Percentiles rank a stretch among this genome's conserved stretches.
phyloP scores from a whole-genome alignment of 331 rosid species.

The Rhamnella rubrinervis region DNA sequence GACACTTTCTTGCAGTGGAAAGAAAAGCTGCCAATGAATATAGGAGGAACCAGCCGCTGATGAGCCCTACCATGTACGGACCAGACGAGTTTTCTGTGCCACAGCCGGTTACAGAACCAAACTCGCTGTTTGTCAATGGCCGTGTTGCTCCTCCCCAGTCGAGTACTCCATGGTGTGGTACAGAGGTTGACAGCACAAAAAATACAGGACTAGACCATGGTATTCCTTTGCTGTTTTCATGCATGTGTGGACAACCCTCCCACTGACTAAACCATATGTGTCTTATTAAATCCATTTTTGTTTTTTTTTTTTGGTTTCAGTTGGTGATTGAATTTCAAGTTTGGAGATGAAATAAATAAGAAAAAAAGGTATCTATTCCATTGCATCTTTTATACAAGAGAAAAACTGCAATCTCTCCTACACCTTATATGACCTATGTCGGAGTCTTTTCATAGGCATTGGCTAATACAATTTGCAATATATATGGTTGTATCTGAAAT shows the following conservation, averaged over 20 bases:
- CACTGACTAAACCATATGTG: background rate
- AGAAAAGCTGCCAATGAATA: conserved; percentile 52
- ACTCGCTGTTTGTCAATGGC: conserved; percentile 65
- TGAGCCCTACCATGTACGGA: conserved; percentile 28
- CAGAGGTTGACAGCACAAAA: conserved; percentile 28
- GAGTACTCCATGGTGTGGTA: conserved; percentile 12
- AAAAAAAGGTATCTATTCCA: background rate
- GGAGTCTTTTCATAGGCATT: no score
- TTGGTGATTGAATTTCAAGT: conserved; percentile 5
- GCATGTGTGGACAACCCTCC: conserved; percentile 38
- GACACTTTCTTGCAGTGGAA: conserved; percentile 67
- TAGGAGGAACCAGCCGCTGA: conserved; percentile 31
- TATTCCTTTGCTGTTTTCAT: conserved; percentile 37
- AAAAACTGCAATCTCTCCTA: no score
- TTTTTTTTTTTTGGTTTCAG: background rate
- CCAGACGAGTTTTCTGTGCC: conserved; percentile 47
- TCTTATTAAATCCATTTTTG: background rate
- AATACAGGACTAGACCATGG: conserved; percentile 11
- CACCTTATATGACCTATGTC: no score
- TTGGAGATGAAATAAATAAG: background rate
- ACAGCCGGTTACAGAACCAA: conserved; percentile 34
- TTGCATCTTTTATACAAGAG: no score
- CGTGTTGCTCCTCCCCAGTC: conserved; percentile 61
- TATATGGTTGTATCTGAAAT: no score
- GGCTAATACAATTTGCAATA: no score